A percentile compares a stretch with the other conserved stretches of the same genome.
Evolutionary conservation across 1,284 basidiomycete genomes (phyloP).

Genomic region (Boletus subluridellus): DNA sequence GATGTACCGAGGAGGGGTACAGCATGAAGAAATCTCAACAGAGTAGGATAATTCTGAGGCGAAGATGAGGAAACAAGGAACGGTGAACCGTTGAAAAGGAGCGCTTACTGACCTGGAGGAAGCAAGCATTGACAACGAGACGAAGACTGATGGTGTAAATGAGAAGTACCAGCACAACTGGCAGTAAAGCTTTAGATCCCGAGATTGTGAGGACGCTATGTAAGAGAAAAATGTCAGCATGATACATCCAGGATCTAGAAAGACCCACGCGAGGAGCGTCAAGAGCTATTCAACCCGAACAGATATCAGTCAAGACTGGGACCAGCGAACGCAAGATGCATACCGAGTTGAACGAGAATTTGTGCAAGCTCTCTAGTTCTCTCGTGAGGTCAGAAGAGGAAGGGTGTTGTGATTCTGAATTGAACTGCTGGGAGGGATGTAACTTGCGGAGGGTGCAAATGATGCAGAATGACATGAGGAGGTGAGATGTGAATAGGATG

Average conservation of each 20-base stretch:
- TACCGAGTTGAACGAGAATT: slow-evolving; percentile 3
- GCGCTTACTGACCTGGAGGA: no score
- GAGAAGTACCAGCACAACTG: no score
- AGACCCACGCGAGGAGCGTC: not conserved
- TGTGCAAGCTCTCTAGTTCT: slow-evolving; percentile 9
- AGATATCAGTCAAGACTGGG: not conserved
- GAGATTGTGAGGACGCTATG: not conserved
- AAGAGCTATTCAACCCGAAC: no score
- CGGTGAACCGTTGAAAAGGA: no score
- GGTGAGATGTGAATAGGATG: not conserved
- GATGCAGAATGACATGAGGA: not conserved
- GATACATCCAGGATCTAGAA: no score
- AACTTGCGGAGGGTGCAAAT: not conserved
- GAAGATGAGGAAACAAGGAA: no score
- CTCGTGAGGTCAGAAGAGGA: not conserved
- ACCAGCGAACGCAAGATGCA: not conserved
- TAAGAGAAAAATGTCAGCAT: not conserved
- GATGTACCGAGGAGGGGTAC: no score
- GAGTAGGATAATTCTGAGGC: no score
- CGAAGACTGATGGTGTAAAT: no score
- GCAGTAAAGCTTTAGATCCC: no score
- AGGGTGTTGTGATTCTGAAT: not conserved
- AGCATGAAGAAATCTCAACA: no score
- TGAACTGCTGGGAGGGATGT: not conserved
- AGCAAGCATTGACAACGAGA: no score